Conservation (phyloP, 169 alveolate genomes). For the Plasmodium adleri region DNA sequence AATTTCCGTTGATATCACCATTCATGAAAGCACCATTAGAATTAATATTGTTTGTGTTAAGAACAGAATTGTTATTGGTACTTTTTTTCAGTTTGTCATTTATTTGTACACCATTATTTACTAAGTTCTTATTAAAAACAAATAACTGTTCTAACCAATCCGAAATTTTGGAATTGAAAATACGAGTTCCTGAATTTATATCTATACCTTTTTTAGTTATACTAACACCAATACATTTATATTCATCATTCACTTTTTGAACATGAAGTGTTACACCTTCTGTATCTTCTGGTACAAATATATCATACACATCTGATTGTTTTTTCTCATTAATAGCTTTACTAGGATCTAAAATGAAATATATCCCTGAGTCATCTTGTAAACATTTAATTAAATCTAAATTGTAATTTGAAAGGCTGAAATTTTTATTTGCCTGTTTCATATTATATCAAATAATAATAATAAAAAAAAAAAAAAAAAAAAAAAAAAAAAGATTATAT, state of each 20-base stretch:
- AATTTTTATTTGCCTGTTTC: slow-evolving; percentile 41
- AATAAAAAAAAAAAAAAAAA: neutral
- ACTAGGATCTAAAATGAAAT: slow-evolving; percentile 67
- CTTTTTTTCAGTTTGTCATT: slow-evolving; percentile 13
- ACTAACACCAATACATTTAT: slow-evolving; percentile 75
- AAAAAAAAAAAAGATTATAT: neutral
- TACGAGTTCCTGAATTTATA: slow-evolving; percentile 61
- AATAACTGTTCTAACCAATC: slow-evolving; percentile 75
- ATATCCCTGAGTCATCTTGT: slow-evolving; percentile 72
- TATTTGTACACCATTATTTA: neutral
- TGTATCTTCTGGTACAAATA: slow-evolving; percentile 65
- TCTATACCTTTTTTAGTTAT: slow-evolving; percentile 66
- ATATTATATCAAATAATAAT: no score
- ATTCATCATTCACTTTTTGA: slow-evolving; percentile 69
- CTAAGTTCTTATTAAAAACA: slow-evolving; percentile 42
- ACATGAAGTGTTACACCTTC: slow-evolving; percentile 73
- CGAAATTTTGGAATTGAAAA: slow-evolving; percentile 66
- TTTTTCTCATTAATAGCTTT: slow-evolving; percentile 60
- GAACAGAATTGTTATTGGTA: slow-evolving; percentile 26
- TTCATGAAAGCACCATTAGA: slow-evolving; percentile 2
- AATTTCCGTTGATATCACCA: neutral
- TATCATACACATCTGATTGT: slow-evolving; percentile 64
- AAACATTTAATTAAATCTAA: slow-evolving; percentile 67
- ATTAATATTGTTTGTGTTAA: neutral
- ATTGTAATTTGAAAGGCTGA: slow-evolving; percentile 64